Conservation (phyloP, 1,284 basidiomycete species). For the Ustilago crameri region DNA sequence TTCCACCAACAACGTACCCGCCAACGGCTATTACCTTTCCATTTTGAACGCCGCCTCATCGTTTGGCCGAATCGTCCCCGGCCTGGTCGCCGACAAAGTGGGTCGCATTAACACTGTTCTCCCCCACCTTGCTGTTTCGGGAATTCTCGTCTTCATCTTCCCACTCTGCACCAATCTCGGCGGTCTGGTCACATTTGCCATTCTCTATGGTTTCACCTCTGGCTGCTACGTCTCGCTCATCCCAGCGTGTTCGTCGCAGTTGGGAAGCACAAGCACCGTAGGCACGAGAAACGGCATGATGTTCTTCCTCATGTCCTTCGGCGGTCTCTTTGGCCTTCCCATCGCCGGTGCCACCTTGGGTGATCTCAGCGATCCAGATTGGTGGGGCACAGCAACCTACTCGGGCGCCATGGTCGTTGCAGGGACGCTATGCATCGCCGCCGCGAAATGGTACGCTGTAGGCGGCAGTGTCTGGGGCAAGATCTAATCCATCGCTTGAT, state of each 20-base stretch:
- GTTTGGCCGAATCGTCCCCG: slow-evolving; percentile 67
- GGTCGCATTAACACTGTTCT: slow-evolving; percentile 68
- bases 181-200: slow-evolving; percentile 34
- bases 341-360: slow-evolving; percentile 49
- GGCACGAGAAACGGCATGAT: slow-evolving; percentile 47
- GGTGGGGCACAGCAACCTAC: slow-evolving; percentile 34
- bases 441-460: slow-evolving; percentile 31
- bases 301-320: slow-evolving; percentile 45
- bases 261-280: slow-evolving; percentile 36
- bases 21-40: slow-evolving; percentile 49
- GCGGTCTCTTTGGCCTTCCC: slow-evolving; percentile 41
- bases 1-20: slow-evolving; percentile 21
- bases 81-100: slow-evolving; percentile 63
- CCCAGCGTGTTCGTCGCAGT: slow-evolving; percentile 39
- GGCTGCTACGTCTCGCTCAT: slow-evolving; percentile 57
- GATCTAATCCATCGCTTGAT: slow-evolving; percentile 16
- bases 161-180: slow-evolving; percentile 34
- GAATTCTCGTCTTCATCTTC: slow-evolving; percentile 57
- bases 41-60: slow-evolving; percentile 56
- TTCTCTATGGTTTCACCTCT: slow-evolving; percentile 55
- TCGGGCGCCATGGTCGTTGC: slow-evolving; percentile 22
- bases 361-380: slow-evolving; percentile 12
- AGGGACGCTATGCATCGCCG: slow-evolving; percentile 18
- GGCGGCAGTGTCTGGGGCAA: slow-evolving; percentile 30
- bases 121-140: slow-evolving; percentile 56